phyloP scores from a whole-genome alignment of 2,329 filamentous ascomycete species.

The Colletotrichum zoysiae region DNA sequence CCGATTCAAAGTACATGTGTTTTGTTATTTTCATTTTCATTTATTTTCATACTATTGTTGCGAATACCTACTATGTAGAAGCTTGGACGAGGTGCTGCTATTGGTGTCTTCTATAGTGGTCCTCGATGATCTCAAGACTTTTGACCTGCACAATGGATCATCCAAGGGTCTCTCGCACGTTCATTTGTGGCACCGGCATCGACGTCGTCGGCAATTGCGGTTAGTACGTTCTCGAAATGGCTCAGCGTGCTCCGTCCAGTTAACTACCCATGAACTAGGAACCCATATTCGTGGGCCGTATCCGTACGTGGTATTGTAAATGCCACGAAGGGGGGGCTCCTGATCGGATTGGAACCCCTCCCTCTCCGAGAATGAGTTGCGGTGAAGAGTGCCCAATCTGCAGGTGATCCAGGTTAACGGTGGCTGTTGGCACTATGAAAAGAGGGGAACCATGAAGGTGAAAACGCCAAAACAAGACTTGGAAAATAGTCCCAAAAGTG shows the following conservation, averaged over 20 bases:
- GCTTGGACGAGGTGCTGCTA: neutral
- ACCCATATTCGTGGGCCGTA: neutral
- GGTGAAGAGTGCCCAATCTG: slow-evolving; percentile 41
- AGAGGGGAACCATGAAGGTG: slow-evolving; percentile 24
- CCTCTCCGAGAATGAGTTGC: slow-evolving; percentile 22
- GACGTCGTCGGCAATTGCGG: slow-evolving; percentile 30
- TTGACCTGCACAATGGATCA: neutral
- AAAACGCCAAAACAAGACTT: slow-evolving; percentile 3
- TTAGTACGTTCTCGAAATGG: slow-evolving; percentile 16
- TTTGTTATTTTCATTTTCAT: neutral
- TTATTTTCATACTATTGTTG: neutral
- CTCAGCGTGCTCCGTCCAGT: neutral
- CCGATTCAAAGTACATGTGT: neutral
- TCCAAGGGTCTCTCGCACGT: neutral
- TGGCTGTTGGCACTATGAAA: slow-evolving; percentile 24
- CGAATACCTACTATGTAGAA: neutral
- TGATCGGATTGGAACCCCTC: slow-evolving; percentile 32
- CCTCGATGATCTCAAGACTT: slow-evolving; percentile 5
- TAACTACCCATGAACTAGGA: slow-evolving; percentile 10
- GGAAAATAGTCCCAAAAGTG: slow-evolving; percentile 5
- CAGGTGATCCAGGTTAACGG: slow-evolving; percentile 39
- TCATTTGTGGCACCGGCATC: slow-evolving; percentile 3
- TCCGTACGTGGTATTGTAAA: slow-evolving; percentile 16
- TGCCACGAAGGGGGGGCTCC: slow-evolving; percentile 24
- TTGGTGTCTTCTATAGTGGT: neutral